Evolutionary conservation across 2,329 filamentous ascomycete species (phyloP).

Genomic region (Pestalotiopsis sp.): DNA sequence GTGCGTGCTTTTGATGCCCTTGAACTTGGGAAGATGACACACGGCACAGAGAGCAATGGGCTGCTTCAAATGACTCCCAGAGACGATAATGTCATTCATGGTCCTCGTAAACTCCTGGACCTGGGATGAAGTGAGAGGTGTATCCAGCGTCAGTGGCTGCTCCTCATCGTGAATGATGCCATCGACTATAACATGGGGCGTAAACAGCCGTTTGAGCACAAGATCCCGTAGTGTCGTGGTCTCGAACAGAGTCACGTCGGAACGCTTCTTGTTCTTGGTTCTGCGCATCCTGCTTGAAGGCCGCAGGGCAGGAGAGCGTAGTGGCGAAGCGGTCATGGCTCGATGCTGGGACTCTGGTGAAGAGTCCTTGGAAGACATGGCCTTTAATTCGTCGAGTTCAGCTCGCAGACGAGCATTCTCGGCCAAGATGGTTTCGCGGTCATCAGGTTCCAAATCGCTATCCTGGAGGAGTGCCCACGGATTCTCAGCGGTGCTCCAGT

Average conservation of each 20-base stretch:
- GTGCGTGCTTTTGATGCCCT: constrained; percentile 7
- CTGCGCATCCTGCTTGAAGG: background rate
- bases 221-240: constrained; percentile 15
- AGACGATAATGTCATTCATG: constrained; percentile 15
- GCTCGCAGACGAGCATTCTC: constrained; percentile 14
- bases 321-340: background rate
- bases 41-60: constrained; percentile 17
- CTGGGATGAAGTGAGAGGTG: constrained; percentile 15
- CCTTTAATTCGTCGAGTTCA: constrained; percentile 11
- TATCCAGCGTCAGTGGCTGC: constrained; percentile 13
- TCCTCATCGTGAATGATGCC: constrained; percentile 3
- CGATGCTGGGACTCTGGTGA: background rate
- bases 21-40: constrained; percentile 18
- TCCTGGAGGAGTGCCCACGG: constrained; percentile 13
- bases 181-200: constrained; percentile 13
- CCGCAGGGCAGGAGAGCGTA: background rate
- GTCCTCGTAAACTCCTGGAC: constrained; percentile 14
- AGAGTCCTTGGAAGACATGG: background rate
- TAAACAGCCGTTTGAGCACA: constrained; percentile 15
- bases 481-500: constrained; percentile 12
- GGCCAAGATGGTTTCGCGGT: constrained; percentile 8
- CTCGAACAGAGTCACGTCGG: constrained; percentile 7
- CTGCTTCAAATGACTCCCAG: constrained; percentile 13
- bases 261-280: constrained; percentile 2
- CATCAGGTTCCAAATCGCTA: background rate